Conservation (phyloP, 805 yeast species). For the Candida dajiaensis region DNA sequence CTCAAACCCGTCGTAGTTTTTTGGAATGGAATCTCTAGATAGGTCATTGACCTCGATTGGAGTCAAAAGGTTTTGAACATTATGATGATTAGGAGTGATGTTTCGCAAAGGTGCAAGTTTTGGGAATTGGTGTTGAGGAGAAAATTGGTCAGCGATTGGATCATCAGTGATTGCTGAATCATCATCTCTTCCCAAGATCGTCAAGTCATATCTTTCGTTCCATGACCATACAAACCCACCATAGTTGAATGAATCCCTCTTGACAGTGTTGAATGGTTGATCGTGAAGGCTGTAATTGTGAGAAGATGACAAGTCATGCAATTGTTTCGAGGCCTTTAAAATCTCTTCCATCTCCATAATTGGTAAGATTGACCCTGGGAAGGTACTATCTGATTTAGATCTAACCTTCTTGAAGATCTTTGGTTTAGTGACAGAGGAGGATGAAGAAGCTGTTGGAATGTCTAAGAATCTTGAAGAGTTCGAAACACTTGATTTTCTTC, state of each 20-base stretch:
- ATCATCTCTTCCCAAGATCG: constrained; percentile 17
- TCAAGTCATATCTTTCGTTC: constrained; percentile 17
- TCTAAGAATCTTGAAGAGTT: constrained; percentile 1
- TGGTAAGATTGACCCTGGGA: constrained; percentile 5
- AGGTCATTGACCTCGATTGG: neutral
- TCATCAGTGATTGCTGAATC: constrained; percentile 11
- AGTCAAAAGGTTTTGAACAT: neutral
- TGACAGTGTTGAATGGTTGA: constrained; percentile 2
- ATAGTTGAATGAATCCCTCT: constrained; percentile 16
- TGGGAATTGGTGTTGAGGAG: neutral
- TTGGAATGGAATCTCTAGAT: constrained; percentile 13
- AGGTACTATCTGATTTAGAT: constrained; percentile 19
- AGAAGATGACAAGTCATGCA: constrained; percentile 19
- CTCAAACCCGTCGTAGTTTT: constrained; percentile 18
- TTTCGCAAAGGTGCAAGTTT: neutral
- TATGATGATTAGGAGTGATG: neutral
- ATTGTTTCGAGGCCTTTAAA: constrained; percentile 23
- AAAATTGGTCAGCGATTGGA: neutral
- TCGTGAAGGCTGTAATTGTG: neutral
- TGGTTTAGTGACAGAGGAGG: neutral
- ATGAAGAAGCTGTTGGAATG: neutral
- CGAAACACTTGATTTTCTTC: constrained; percentile 4
- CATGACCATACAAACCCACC: constrained; percentile 26
- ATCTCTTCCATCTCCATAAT: constrained; percentile 22
- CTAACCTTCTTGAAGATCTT: constrained; percentile 10